A percentile compares a stretch with the other conserved stretches of the same genome.
Conservation (phyloP, 192 early-diverging fungal species). For the Phlyctochytrium bullatum region DNA sequence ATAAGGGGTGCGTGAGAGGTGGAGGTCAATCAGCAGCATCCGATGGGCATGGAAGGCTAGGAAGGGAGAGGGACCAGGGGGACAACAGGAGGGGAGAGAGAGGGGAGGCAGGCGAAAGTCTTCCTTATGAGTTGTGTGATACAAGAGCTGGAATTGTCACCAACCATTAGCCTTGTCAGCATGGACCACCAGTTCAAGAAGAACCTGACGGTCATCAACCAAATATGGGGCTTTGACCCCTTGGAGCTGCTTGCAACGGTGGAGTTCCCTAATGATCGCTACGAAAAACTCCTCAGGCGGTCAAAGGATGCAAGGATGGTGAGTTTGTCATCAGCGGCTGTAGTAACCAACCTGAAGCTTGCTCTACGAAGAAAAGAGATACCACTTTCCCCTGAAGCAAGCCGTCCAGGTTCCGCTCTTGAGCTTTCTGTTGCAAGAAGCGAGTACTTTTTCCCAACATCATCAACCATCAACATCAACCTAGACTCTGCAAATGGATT, state of each 20-base stretch:
- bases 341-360: slow-evolving; percentile 1
- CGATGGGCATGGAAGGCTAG: not conserved
- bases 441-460: not conserved
- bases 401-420: slow-evolving; percentile 7
- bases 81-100: not conserved
- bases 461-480: not conserved
- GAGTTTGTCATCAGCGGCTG: not conserved
- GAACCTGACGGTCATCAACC: slow-evolving; percentile 17
- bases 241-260: slow-evolving; percentile 40
- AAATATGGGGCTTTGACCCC: slow-evolving; percentile 58
- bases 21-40: too few relatives aligned
- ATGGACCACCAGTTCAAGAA: too few relatives aligned
- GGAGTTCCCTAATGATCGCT: slow-evolving; percentile 56
- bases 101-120: not conserved
- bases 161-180: too few relatives aligned
- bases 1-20: too few relatives aligned
- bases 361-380: not conserved
- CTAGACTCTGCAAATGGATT: not conserved
- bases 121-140: too few relatives aligned
- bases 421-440: not conserved
- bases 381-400: not conserved
- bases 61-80: not conserved
- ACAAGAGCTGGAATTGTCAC: too few relatives aligned
- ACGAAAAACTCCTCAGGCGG: slow-evolving; percentile 37
- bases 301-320: slow-evolving; percentile 37